A percentile compares a stretch with the other conserved stretches of the same genome.
phyloP scores from a whole-genome alignment of 306 rosid species.

The Inga oerstediana region DNA sequence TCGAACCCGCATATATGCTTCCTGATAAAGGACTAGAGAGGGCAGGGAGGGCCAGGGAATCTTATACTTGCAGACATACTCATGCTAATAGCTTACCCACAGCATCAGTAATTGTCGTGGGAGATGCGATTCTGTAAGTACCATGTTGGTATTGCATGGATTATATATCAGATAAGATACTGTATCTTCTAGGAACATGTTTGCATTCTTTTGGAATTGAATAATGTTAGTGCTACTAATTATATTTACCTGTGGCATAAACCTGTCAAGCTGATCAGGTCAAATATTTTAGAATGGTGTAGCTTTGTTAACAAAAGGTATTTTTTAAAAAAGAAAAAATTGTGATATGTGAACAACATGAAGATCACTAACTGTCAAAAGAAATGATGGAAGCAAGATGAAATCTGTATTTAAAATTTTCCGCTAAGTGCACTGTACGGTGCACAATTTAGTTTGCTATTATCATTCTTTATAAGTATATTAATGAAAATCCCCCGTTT shows the following conservation, averaged over 20 bases:
- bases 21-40: slow-evolving; percentile 92
- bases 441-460: slow-evolving; percentile 18
- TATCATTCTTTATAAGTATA: slow-evolving; percentile 33
- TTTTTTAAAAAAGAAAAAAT: not conserved
- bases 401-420: slow-evolving; percentile 5
- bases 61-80: slow-evolving; percentile 42
- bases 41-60: slow-evolving; percentile 85
- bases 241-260: not conserved
- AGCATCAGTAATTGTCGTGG: slow-evolving; percentile 81
- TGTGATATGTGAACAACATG: not conserved
- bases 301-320: not conserved
- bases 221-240: not conserved
- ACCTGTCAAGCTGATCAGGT: not conserved
- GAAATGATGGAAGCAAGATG: slow-evolving; percentile 15
- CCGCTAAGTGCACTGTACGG: slow-evolving; percentile 20
- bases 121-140: slow-evolving; percentile 95
- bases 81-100: slow-evolving; percentile 61
- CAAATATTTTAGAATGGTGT: not conserved
- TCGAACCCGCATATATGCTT: slow-evolving; percentile 90
- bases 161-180: slow-evolving; percentile 2
- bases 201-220: not conserved
- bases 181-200: slow-evolving; percentile 21
- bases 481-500: slow-evolving; percentile 50
- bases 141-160: slow-evolving; percentile 35
- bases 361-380: not conserved